Conservation (phyloP, 176 grass and related monocot genomes). For the Ananas comosus region DNA sequence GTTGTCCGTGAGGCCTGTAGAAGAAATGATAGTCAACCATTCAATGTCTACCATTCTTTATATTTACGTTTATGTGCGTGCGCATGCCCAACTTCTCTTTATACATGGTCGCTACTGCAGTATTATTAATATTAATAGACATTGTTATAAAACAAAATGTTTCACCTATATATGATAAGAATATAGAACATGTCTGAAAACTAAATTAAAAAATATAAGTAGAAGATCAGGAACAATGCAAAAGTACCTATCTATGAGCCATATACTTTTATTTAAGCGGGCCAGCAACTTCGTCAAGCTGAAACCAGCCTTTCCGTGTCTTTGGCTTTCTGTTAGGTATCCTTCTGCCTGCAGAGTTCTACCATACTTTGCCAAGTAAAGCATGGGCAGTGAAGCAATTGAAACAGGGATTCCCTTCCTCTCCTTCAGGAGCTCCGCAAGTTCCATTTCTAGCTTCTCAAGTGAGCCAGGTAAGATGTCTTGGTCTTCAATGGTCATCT, state of each 20-base stretch:
- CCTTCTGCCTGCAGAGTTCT: slow-evolving; percentile 75
- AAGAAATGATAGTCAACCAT: neutral
- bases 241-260: slow-evolving; percentile 58
- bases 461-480: slow-evolving; percentile 17
- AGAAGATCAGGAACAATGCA: neutral
- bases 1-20: slow-evolving; percentile 75
- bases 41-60: neutral
- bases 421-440: slow-evolving; percentile 45
- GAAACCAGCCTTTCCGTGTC: slow-evolving; percentile 67
- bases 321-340: slow-evolving; percentile 83
- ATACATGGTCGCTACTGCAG: neutral
- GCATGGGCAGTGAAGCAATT: slow-evolving; percentile 65
- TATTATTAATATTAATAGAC: no score
- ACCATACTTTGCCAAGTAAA: slow-evolving; percentile 76
- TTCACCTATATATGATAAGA: neutral
- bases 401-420: slow-evolving; percentile 61
- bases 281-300: slow-evolving; percentile 75
- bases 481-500: neutral
- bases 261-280: slow-evolving; percentile 57
- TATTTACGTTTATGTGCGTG: neutral
- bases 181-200: no score
- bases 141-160: no score
- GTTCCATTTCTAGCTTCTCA: slow-evolving; percentile 45
- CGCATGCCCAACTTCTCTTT: neutral
- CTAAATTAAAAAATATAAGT: neutral